Evolutionary conservation across 441 rosid genomes (phyloP), one percentile per base, ranked within the genome.

Genomic region (Croton laevigatus): DNA sequence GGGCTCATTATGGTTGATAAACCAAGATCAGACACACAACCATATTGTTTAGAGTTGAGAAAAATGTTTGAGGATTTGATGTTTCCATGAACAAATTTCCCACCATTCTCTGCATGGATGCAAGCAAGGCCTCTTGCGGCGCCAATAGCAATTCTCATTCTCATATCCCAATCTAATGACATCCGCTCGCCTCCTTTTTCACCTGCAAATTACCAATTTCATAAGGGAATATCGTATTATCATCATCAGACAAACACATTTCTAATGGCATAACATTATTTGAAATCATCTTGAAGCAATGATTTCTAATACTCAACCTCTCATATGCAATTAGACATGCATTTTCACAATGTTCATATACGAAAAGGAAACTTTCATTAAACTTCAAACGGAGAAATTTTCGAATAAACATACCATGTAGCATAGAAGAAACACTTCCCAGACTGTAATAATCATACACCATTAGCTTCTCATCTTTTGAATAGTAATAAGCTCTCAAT

Each of bases 391-490:
- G 54, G 4, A 17, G 34, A 65, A 66, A 49, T 27, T 59, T 36
- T 58, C 14, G 54, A 17, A 5, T 62, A 62, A 78, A 73, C 82
- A 32, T 86, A 94, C 98, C 94, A n/a, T 94, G 99, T 53, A 94
- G 84, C 75, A 90, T 75, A 62, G 94, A 69, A 61, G 98, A 89
- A 22, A 89, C 79, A 51, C 98, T 94, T 49, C 98, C 98, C 54
- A 75, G 84, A 52, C 74, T 71, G 82, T 74, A 90, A 76, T 82
- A 90, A 53, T 94, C 97, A 73, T 88, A 88, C 72, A 92, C 98
- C 87, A 94, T 88, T 11, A 94, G 91, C 86, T 88, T 94, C 87
- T 94, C 99, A 57, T 94, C 99, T 80, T 94, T 94, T 17, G 99
- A 94, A 73, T 87, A 89, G 75, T 86, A 94, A 72, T 90, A 94